Evolutionary conservation across 768 basidiomycete species (phyloP).

Genomic region (Xerocomellus amylosporus): DNA sequence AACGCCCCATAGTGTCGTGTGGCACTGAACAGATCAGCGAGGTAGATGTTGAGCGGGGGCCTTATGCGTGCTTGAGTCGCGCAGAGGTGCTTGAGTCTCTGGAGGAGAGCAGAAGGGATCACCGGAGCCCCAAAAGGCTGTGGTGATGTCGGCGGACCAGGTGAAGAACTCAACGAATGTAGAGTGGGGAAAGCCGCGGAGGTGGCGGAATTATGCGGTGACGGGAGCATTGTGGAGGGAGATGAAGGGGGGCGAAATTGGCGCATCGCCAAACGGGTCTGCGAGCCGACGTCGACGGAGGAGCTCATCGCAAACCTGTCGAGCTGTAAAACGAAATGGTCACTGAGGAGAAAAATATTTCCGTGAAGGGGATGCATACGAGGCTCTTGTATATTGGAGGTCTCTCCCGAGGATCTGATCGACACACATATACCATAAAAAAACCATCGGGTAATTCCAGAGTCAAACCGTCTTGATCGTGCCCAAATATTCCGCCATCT

Average conservation of each 20-base stretch:
- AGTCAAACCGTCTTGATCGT: conserved; percentile 29
- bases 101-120: conserved; percentile 32
- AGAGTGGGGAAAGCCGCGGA: conserved; percentile 23
- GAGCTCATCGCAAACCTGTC: conserved; percentile 80
- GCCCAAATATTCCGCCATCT: conserved; percentile 14
- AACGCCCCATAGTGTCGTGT: conserved; percentile 67
- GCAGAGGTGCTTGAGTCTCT: conserved; percentile 26
- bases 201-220: conserved; percentile 31
- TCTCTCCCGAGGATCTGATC: conserved; percentile 58
- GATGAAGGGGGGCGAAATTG: conserved; percentile 31
- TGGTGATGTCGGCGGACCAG: conserved; percentile 29
- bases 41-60: conserved; percentile 55
- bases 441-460: conserved; percentile 58
- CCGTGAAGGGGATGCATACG: conserved; percentile 41
- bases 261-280: conserved; percentile 34
- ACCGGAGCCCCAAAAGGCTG: conserved; percentile 23
- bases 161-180: conserved; percentile 10
- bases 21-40: conserved; percentile 71
- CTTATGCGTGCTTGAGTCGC: conserved; percentile 44
- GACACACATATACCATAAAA: conserved; percentile 70
- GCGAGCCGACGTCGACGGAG: conserved; percentile 49
- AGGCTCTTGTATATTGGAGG: conserved; percentile 63
- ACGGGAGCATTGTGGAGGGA: conserved; percentile 26
- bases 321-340: conserved; percentile 43
- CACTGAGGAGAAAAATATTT: not conserved